These are phyloP conservation scores for Cercospora brassicicola DNA, from an alignment of 2,329 filamentous ascomycete species.

Conservation along the genomic window DNA sequence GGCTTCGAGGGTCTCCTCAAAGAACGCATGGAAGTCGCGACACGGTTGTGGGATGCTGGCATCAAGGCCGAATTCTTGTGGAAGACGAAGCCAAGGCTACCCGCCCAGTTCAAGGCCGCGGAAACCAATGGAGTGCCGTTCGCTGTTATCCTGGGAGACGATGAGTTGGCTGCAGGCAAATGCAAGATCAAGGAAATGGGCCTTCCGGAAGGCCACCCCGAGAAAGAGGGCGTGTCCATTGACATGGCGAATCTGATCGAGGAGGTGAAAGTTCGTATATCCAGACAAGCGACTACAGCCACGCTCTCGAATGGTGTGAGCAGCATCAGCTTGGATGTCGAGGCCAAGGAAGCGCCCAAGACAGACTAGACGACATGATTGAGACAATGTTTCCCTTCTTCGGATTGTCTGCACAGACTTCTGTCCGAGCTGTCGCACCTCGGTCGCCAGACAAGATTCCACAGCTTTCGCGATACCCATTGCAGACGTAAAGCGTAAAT, in stretches of 20 bases:
- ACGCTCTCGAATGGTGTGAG: constrained; percentile 27
- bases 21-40: constrained; percentile 79
- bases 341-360: constrained; percentile 25
- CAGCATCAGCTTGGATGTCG: constrained; percentile 29
- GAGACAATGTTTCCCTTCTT: neutral
- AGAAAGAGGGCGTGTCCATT: constrained; percentile 83
- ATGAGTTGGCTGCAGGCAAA: constrained; percentile 79
- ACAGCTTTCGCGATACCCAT: neutral
- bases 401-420: neutral
- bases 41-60: constrained; percentile 78
- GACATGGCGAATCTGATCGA: constrained; percentile 61
- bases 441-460: neutral
- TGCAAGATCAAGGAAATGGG: constrained; percentile 87
- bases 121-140: constrained; percentile 78
- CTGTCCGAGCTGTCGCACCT: neutral
- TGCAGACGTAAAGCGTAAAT: neutral
- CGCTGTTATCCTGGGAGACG: constrained; percentile 85
- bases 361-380: constrained; percentile 13
- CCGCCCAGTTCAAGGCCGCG: constrained; percentile 86
- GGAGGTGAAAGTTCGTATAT: constrained; percentile 60
- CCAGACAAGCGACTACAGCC: constrained; percentile 16
- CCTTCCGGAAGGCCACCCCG: constrained; percentile 75
- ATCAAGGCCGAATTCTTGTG: constrained; percentile 89
- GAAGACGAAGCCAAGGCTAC: constrained; percentile 88
- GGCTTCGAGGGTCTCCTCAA: constrained; percentile 76